Percentiles rank a stretch among this genome's conserved stretches.
Evolutionary conservation across 2,329 filamentous ascomycete species (phyloP).

Genomic region (Exophiala sp.): DNA sequence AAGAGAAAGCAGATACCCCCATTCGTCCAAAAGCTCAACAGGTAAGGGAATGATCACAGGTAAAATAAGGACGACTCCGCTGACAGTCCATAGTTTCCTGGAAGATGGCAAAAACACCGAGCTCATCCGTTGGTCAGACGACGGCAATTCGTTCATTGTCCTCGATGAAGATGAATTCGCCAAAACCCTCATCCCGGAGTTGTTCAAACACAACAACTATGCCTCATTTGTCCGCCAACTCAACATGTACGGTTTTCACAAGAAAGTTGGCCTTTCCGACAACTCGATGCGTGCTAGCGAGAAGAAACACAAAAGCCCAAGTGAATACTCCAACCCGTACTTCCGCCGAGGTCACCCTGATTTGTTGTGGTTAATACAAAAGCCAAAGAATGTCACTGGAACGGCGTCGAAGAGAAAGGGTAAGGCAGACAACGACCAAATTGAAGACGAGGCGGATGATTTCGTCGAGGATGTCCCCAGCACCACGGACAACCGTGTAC

Average conservation of each 20-base stretch:
- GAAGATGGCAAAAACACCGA: conserved; percentile 92
- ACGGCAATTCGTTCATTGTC: conserved; percentile 94
- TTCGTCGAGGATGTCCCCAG: conserved; percentile 41
- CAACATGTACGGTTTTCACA: conserved; percentile 64
- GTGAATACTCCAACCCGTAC: conserved; percentile 96
- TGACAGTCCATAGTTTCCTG: conserved; percentile 64
- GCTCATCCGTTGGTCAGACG: conserved; percentile 93
- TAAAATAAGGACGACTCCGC: neutral
- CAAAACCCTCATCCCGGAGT: conserved; percentile 67
- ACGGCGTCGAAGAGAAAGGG: conserved; percentile 49
- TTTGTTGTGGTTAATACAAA: conserved; percentile 92
- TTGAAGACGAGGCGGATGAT: conserved; percentile 65
- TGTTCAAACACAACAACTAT: conserved; percentile 79
- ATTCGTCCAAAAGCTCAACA: conserved; percentile 97
- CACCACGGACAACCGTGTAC: conserved; percentile 32
- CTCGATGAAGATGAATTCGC: conserved; percentile 90
- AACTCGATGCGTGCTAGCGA: conserved; percentile 98
- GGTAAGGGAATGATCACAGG: conserved; percentile 55
- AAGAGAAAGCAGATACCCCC: conserved; percentile 96
- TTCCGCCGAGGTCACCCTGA: conserved; percentile 92
- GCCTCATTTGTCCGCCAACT: conserved; percentile 72
- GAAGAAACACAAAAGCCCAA: conserved; percentile 94
- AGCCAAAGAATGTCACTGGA: conserved; percentile 70
- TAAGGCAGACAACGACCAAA: conserved; percentile 58
- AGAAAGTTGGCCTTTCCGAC: conserved; percentile 82